Evolutionary conservation across 73 alveolate species (phyloP).

Genomic region (Paramecium sonneborni): DNA sequence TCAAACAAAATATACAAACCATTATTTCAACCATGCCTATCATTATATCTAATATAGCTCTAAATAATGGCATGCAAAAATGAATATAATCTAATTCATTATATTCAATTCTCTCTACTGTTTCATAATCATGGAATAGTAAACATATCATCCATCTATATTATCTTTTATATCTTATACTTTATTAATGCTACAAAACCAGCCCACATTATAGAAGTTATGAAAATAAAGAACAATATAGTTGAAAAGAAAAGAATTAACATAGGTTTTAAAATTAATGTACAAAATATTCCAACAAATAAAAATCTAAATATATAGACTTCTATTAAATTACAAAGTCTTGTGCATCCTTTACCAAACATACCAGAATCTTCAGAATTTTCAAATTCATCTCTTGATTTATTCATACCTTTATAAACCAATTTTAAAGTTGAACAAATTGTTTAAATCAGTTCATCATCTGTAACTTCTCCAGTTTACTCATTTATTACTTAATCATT

Average conservation of each 20-base stretch:
- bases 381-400: constrained; percentile 73
- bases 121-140: constrained; percentile 61
- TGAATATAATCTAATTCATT: constrained; percentile 18
- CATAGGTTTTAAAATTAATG: constrained; percentile 51
- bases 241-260: not conserved
- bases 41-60: constrained; percentile 37
- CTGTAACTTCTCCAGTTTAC: not conserved
- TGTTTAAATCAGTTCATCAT: not conserved
- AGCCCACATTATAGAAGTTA: constrained; percentile 40
- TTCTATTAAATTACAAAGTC: constrained; percentile 70
- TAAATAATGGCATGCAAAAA: constrained; percentile 37
- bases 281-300: constrained; percentile 66
- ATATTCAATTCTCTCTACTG: not conserved
- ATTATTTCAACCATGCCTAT: not conserved
- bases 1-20: not conserved
- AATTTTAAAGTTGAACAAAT: not conserved
- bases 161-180: not conserved
- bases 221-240: constrained; percentile 22
- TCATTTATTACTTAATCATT: not conserved
- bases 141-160: constrained; percentile 35
- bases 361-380: constrained; percentile 73
- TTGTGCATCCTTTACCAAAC: constrained; percentile 62
- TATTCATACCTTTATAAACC: constrained; percentile 58
- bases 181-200: not conserved
- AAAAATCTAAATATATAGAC: constrained; percentile 64